Evolutionary conservation across 1,284 basidiomycete species (phyloP).

Genomic region (Apiotrichum siamense): DNA sequence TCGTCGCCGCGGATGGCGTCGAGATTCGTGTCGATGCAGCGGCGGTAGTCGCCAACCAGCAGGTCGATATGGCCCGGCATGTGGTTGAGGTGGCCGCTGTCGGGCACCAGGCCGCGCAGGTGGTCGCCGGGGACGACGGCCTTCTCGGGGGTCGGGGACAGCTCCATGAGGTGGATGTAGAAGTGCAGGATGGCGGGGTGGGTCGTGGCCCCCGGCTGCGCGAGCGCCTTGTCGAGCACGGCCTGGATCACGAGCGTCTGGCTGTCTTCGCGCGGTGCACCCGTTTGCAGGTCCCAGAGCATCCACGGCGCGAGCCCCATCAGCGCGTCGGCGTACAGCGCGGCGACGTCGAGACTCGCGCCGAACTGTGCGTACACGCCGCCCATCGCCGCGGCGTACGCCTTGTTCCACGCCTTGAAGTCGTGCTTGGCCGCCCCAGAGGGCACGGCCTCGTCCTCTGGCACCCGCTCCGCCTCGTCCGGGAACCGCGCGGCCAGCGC

Average conservation of each 20-base stretch:
- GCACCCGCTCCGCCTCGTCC: background rate
- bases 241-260: conserved; percentile 24
- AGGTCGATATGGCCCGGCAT: conserved; percentile 43
- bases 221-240: conserved; percentile 28
- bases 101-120: conserved; percentile 32
- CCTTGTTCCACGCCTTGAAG: conserved; percentile 24
- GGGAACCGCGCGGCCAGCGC: conserved; percentile 19
- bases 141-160: conserved; percentile 32
- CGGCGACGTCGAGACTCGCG: conserved; percentile 31
- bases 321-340: conserved; percentile 34
- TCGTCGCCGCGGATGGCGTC: conserved; percentile 32
- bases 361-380: conserved; percentile 23
- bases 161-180: conserved; percentile 42
- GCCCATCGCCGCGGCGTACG: conserved; percentile 30
- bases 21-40: conserved; percentile 28
- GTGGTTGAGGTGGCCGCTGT: conserved; percentile 38
- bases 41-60: conserved; percentile 39
- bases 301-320: conserved; percentile 41
- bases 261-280: conserved; percentile 15
- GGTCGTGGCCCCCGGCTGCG: background rate
- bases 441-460: too few relatives aligned
- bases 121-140: conserved; percentile 30
- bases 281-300: conserved; percentile 39
- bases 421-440: too few relatives aligned
- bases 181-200: conserved; percentile 41